Conservation (phyloP, 352 stramenopile genomes). For the Globisporangium solare region DNA sequence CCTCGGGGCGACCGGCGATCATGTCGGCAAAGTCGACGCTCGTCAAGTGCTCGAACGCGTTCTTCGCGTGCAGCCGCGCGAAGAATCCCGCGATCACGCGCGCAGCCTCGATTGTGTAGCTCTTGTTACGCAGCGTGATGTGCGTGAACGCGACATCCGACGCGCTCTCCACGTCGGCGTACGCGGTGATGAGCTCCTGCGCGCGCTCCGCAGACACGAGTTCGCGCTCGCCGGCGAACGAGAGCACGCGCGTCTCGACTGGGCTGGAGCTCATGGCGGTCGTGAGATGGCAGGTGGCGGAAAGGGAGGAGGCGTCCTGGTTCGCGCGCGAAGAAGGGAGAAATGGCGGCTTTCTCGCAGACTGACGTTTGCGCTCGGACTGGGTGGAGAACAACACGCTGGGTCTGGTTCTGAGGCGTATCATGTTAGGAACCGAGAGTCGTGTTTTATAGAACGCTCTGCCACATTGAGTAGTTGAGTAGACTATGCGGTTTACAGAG, state of each 20-base stretch:
- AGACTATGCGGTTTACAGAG: too few relatives aligned
- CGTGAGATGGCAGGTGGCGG: not conserved
- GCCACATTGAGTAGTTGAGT: too few relatives aligned
- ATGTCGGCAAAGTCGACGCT: slow-evolving; percentile 87
- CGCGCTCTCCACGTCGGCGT: slow-evolving; percentile 26
- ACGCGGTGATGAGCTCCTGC: slow-evolving; percentile 56
- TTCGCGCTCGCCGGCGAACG: slow-evolving; percentile 75
- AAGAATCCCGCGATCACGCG: slow-evolving; percentile 76
- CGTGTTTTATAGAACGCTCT: not conserved
- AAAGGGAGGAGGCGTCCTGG: slow-evolving; percentile 1
- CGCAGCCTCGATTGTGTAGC: slow-evolving; percentile 77
- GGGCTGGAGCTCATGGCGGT: slow-evolving; percentile 4
- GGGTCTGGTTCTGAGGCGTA: not conserved
- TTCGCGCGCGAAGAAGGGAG: slow-evolving; percentile 11
- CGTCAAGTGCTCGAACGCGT: slow-evolving; percentile 52
- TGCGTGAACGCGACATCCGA: slow-evolving; percentile 47
- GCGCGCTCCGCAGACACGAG: slow-evolving; percentile 70
- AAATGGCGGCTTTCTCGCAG: not conserved
- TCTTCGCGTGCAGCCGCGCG: slow-evolving; percentile 32
- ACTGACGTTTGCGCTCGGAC: not conserved
- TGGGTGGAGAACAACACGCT: not conserved
- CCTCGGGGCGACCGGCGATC: slow-evolving; percentile 76
- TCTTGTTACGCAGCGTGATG: slow-evolving; percentile 88
- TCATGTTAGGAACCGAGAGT: not conserved
- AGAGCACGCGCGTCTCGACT: slow-evolving; percentile 12